Evolutionary conservation across 257 asterid genomes (phyloP), one percentile per base, ranked within the genome.

Genomic region (Nicotiana tomentosiformis): DNA sequence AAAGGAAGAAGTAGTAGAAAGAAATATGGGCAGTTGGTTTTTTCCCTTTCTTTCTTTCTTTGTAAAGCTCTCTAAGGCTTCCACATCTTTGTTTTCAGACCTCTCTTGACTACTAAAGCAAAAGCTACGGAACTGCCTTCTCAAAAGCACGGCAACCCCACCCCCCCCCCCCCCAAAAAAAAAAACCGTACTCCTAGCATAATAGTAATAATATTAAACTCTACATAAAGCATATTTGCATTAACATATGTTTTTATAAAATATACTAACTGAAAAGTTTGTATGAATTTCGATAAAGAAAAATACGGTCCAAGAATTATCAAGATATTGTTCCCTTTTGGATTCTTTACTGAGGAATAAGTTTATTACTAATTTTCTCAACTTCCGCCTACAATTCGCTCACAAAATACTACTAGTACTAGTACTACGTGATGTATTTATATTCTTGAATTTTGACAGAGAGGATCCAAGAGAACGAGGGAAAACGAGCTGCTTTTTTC

Each of bases 51-150:
- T 90, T 88, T 90, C 66, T 84, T 51, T 61, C 33, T 64, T 82
- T 53, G 80, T 74, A 74, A 80, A 84, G 84, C 58, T 61, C 77
- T 70, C 43, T 65, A 26, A 46, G 14, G 30, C 82, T 82, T 65
- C 23, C 35, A 72, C 84, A 58, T 57, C 82, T 84, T 84, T 84
- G 82, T 78, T 81, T 53, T 49, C 83, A 80, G 89, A 46, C 87
- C 0, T 39, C 49, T 86, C 90, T 91, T 93, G 93, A 92, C 94
- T 85, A 90, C 74, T 77, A 95, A 94, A 93, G 94, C 86, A 88
- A 93, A 93, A 89, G 97, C 85, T 80, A 83, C 26, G 83, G 77
- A 87, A 85, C 86, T 78, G 78, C 81, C 90, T 87, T 69, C 83
- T 70, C 70, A 58, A 70, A 84, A 77, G 86, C 83, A 66, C 66